Conservation (phyloP, 192 early-diverging fungal species). For the Entomortierella lignicola region DNA sequence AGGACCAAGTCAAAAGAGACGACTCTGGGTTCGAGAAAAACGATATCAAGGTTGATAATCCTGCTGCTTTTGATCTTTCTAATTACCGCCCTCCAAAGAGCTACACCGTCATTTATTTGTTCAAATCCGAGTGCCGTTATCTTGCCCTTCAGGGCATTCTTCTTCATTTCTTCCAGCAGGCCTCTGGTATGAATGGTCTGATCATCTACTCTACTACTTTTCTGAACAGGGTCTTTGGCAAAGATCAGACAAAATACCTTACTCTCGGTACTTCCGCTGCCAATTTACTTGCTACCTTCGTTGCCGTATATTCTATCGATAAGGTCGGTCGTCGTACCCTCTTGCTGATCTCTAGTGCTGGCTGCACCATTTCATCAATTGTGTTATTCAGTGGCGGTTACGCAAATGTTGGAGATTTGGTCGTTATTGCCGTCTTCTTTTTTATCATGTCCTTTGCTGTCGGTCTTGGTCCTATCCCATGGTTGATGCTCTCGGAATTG, state of each 20-base stretch:
- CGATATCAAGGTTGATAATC: conserved; percentile 2
- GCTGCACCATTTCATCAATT: conserved; percentile 72
- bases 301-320: conserved; percentile 73
- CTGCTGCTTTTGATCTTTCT: conserved; percentile 51
- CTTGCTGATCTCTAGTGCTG: conserved; percentile 68
- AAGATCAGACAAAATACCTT: conserved; percentile 66
- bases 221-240: conserved; percentile 70
- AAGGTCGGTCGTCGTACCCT: conserved; percentile 73
- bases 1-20: neutral
- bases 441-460: conserved; percentile 85
- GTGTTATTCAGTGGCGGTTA: conserved; percentile 73
- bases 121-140: conserved; percentile 64
- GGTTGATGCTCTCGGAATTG: conserved; percentile 83
- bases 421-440: conserved; percentile 75
- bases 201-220: conserved; percentile 92
- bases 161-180: conserved; percentile 83
- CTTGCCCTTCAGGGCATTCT: conserved; percentile 73
- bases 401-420: conserved; percentile 61
- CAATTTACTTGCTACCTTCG: conserved; percentile 70
- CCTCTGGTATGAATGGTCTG: conserved; percentile 87
- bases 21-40: conserved; percentile 36
- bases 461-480: conserved; percentile 86
- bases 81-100: conserved; percentile 35
- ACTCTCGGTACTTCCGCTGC: conserved; percentile 68
- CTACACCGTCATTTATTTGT: conserved; percentile 67